A percentile compares a stretch with the other conserved stretches of the same genome.
These are phyloP conservation scores for Fusarium tupiense DNA, from an alignment of 2,329 filamentous ascomycete species.

Conservation along the genomic window DNA sequence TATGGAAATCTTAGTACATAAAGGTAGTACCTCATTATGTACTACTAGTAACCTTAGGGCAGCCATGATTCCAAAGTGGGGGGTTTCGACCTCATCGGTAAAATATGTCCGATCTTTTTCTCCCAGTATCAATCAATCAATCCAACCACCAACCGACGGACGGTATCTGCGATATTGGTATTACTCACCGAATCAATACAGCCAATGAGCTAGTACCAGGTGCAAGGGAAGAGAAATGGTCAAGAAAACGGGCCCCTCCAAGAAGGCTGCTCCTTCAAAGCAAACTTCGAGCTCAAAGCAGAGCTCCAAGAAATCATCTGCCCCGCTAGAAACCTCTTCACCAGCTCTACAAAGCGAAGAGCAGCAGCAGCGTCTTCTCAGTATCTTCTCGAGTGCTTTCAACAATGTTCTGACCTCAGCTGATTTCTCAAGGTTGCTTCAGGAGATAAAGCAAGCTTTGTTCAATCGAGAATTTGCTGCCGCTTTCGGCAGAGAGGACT, in stretches of 20 bases:
- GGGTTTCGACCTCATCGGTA: conserved; percentile 15
- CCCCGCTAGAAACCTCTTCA: conserved; percentile 16
- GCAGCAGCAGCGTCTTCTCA: conserved; percentile 74
- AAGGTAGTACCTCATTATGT: background rate
- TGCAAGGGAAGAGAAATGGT: conserved; percentile 35
- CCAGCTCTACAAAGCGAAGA: conserved; percentile 31
- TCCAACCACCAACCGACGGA: background rate
- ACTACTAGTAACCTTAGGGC: conserved; percentile 3
- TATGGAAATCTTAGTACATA: background rate
- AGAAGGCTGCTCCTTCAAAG: conserved; percentile 30
- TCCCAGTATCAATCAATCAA: conserved; percentile 7
- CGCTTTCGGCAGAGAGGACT: conserved; percentile 78
- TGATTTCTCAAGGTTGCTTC: conserved; percentile 68
- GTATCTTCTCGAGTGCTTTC: conserved; percentile 77
- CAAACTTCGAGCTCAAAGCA: conserved; percentile 20
- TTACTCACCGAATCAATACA: background rate
- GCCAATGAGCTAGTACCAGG: conserved; percentile 2
- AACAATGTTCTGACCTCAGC: conserved; percentile 57
- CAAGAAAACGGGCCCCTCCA: conserved; percentile 38
- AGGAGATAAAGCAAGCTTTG: conserved; percentile 85
- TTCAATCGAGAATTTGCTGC: conserved; percentile 84
- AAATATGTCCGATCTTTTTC: conserved; percentile 21
- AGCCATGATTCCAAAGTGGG: conserved; percentile 23
- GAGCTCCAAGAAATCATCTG: conserved; percentile 29
- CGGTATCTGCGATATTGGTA: conserved; percentile 2